Evolutionary conservation across 176 grass and related monocot species (phyloP), one percentile per base, ranked within the genome.

Genomic region (Musa schizocarpa): DNA sequence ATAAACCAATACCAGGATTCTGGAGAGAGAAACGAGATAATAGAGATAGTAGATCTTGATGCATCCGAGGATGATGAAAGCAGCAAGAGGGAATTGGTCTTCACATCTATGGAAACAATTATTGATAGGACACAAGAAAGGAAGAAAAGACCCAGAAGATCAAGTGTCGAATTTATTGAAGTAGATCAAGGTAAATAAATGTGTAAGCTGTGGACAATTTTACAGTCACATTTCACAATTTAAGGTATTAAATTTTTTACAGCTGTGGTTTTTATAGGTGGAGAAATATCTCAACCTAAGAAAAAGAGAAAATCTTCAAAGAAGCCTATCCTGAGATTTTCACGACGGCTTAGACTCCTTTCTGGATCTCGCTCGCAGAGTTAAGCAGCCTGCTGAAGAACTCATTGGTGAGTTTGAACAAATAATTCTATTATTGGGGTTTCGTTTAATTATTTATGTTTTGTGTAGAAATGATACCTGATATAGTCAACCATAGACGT

Each of bases 281-380:
- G 17, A 67, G 68, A 86, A 78, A 81, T 13, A 19, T 24, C 50
- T 10, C 20, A 54, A 13, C 25, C 70, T 62, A 52, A 57, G 50
- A 86, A 78, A 50, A 81, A 71, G 58, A 78, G 43, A 74, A 50
- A 43, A 68, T 20, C 49, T 74, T 57, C 57, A 68, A 73, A 71
- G 78, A 81, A 56, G 51, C 72, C n/a, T 13, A 21, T 79, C 17
- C 22, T 59, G 23, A 79, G 84, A 65, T 86, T 77, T 48, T 81
- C 84, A 59, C 26, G 27, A 1, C 64, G 79, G 24, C 77, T 84
- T 21, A 51, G 19, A 11, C 17, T 64, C 51, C 76, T 78, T 51
- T 21, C 62, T 52, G 53, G 21, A 65, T 20, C 52, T 25, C 3
- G 29, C 20, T 72, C 53, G 53, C 34, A 71, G 27, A 78, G 63